phyloP scores from a whole-genome alignment of 495 filamentous ascomycete genomes.

The Parachaetomium inaequale region DNA sequence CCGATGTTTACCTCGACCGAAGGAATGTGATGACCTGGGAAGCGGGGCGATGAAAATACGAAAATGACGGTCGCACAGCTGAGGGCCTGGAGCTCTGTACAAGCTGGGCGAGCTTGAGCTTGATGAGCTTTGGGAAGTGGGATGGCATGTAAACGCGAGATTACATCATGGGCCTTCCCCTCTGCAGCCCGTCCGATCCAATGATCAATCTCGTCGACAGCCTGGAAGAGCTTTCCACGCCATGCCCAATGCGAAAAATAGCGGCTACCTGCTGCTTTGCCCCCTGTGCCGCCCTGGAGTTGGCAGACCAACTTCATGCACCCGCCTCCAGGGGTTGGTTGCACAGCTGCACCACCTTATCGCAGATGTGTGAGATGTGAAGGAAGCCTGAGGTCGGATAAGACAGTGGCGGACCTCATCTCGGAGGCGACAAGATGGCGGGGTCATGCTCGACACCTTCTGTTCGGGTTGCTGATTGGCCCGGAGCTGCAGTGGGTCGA shows the following conservation, averaged over 20 bases:
- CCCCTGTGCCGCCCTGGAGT: constrained; percentile 4
- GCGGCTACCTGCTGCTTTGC: constrained; percentile 7
- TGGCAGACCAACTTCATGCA: constrained; percentile 7
- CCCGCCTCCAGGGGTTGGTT: background rate
- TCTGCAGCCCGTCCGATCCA: constrained; percentile 18
- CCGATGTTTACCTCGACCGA: background rate
- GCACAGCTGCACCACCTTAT: constrained; percentile 13
- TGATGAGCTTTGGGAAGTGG: constrained; percentile 2
- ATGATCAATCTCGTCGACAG: constrained; percentile 17
- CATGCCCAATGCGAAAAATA: background rate
- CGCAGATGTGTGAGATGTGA: constrained; percentile 4
- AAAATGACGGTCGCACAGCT: constrained; percentile 2
- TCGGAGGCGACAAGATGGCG: background rate
- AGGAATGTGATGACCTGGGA: background rate
- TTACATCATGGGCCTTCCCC: constrained; percentile 32
- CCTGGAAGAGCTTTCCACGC: background rate
- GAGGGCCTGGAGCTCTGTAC: background rate
- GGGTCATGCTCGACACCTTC: background rate
- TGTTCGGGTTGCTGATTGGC: constrained; percentile 1
- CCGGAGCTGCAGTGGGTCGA: background rate
- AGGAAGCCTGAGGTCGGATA: background rate
- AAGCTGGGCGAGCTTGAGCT: background rate
- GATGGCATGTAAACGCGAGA: constrained; percentile 21
- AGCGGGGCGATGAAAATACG: constrained; percentile 7
- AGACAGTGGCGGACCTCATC: background rate